Evolutionary conservation across 1,284 basidiomycete genomes (phyloP).

Genomic region (Mycosarcoma maydis): DNA sequence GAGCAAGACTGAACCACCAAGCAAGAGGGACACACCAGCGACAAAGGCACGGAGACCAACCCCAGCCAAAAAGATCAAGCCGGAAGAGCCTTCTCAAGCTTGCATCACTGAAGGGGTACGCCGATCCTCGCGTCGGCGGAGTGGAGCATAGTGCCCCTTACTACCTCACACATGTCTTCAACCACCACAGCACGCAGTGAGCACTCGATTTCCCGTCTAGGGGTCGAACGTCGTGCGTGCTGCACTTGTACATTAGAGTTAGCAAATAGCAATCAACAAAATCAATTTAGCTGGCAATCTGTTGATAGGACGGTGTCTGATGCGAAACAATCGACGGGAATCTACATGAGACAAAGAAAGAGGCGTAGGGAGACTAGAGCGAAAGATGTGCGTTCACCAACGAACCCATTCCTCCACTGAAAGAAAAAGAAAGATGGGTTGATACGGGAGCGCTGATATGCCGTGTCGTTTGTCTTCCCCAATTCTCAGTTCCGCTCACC

Average conservation of each 20-base stretch:
- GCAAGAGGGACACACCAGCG: background rate
- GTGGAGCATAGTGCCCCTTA: background rate
- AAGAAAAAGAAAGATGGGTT: slow-evolving; percentile 35
- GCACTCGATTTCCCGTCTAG: background rate
- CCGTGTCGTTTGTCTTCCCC: slow-evolving; percentile 44
- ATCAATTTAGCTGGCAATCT: too few species aligned
- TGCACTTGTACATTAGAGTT: too few species aligned
- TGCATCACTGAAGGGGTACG: slow-evolving; percentile 10
- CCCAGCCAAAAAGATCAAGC: slow-evolving; percentile 14
- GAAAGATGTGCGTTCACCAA: slow-evolving; percentile 39
- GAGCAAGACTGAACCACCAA: background rate
- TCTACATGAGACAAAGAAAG: background rate
- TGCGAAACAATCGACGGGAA: too few species aligned
- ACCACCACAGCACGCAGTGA: too few species aligned
- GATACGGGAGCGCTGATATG: slow-evolving; percentile 42
- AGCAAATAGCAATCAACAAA: too few species aligned
- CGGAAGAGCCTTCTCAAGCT: background rate
- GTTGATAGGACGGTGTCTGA: too few species aligned
- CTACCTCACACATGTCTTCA: background rate
- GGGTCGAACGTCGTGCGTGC: too few species aligned
- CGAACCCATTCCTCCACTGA: slow-evolving; percentile 49
- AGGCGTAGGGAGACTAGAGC: background rate
- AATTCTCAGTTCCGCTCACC: slow-evolving; percentile 29
- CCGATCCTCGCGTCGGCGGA: slow-evolving; percentile 26
- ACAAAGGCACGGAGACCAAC: slow-evolving; percentile 2